phyloP scores from a whole-genome alignment of 2,329 filamentous ascomycete species.

The Fragosphaeria purpurea region DNA sequence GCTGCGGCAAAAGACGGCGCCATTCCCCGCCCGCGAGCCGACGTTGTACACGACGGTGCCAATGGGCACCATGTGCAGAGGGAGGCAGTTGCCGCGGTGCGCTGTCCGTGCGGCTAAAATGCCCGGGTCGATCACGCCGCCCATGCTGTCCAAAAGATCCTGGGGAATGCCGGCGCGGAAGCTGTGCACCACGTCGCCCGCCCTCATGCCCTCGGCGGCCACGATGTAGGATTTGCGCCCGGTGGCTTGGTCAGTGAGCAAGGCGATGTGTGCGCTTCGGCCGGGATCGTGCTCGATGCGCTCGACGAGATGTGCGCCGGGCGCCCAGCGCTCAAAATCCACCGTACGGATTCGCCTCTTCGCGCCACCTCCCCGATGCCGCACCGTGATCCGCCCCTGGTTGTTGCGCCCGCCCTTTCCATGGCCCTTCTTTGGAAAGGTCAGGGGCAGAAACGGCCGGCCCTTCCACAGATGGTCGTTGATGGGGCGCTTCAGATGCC shows the following conservation, averaged over 20 bases:
- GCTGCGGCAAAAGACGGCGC: slow-evolving; percentile 86
- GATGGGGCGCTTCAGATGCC: slow-evolving; percentile 83
- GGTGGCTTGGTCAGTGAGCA: slow-evolving; percentile 66
- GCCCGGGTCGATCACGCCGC: slow-evolving; percentile 85
- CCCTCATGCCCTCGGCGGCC: slow-evolving; percentile 87
- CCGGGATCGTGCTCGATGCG: slow-evolving; percentile 95
- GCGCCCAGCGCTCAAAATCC: slow-evolving; percentile 70
- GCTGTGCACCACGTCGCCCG: slow-evolving; percentile 85
- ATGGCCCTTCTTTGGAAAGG: slow-evolving; percentile 86
- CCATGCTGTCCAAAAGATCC: slow-evolving; percentile 83
- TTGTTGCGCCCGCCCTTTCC: slow-evolving; percentile 88
- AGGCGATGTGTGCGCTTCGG: slow-evolving; percentile 83
- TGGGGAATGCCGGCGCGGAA: slow-evolving; percentile 83
- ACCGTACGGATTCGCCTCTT: slow-evolving; percentile 87
- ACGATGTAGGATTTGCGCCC: slow-evolving; percentile 80
- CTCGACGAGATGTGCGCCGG: slow-evolving; percentile 81
- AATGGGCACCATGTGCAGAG: slow-evolving; percentile 88
- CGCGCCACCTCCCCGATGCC: slow-evolving; percentile 84
- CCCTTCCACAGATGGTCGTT: slow-evolving; percentile 98
- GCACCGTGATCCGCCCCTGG: slow-evolving; percentile 72
- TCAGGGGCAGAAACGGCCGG: slow-evolving; percentile 69
- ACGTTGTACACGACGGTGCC: slow-evolving; percentile 91
- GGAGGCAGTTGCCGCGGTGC: slow-evolving; percentile 88
- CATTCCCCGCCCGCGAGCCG: slow-evolving; percentile 61
- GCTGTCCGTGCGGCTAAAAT: slow-evolving; percentile 91